phyloP scores from a whole-genome alignment of 192 early-diverging fungal genomes.

The Mortierella alpina region DNA sequence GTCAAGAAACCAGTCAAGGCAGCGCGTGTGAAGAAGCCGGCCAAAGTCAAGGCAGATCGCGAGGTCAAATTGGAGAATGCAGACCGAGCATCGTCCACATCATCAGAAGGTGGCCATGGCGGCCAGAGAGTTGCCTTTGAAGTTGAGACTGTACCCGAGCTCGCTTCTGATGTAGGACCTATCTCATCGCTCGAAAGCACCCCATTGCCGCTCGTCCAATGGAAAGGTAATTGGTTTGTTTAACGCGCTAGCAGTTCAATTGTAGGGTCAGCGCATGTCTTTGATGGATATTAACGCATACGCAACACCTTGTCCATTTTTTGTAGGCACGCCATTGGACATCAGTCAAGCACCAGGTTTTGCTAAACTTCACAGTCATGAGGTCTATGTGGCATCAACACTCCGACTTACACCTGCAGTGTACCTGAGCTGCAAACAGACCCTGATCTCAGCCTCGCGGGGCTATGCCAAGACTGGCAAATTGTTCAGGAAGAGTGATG shows the following conservation, averaged over 20 bases:
- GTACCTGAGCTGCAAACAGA: conserved; percentile 86
- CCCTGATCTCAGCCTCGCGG: conserved; percentile 73
- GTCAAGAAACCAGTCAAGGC: no score
- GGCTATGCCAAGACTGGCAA: conserved; percentile 55
- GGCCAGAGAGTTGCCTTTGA: conserved; percentile 47
- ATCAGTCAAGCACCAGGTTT: conserved; percentile 55
- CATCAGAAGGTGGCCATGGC: conserved; percentile 39
- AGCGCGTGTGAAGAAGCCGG: no score
- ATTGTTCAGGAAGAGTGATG: conserved; percentile 89
- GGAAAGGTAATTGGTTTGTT: conserved; percentile 38
- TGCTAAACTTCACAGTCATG: conserved; percentile 68
- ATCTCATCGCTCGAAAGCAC: conserved; percentile 23
- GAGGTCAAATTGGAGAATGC: no score
- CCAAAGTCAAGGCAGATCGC: no score
- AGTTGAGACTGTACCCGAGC: conserved; percentile 27
- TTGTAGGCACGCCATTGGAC: conserved; percentile 56
- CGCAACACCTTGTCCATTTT: background rate
- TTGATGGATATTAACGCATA: background rate
- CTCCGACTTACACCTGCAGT: conserved; percentile 85
- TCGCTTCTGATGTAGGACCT: conserved; percentile 41
- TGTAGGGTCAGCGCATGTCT: background rate
- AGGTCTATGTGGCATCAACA: conserved; percentile 78
- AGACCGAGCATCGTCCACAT: background rate
- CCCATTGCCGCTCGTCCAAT: conserved; percentile 18
- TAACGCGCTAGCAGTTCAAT: background rate